Evolutionary conservation across 345 rosid species (phyloP).

Genomic region (Syzygium aromaticum): DNA sequence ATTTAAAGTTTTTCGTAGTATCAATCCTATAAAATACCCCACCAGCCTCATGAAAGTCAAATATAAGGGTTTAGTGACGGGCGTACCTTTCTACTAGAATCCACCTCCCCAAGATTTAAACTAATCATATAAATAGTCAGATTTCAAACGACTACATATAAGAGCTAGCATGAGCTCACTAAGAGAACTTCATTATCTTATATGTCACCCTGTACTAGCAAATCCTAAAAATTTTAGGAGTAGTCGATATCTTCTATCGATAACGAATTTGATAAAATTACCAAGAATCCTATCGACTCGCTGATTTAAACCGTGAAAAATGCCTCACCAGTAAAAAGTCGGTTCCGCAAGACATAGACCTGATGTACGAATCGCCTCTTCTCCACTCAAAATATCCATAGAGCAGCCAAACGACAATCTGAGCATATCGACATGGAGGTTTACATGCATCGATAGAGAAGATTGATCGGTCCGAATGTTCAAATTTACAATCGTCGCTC

Average conservation of each 20-base stretch:
- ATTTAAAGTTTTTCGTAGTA: too few relatives aligned
- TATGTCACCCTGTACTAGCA: neutral
- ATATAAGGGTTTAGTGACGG: neutral
- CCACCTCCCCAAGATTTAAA: neutral
- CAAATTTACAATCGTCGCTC: too few relatives aligned
- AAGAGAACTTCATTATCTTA: neutral
- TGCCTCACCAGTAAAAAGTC: neutral
- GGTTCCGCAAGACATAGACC: neutral
- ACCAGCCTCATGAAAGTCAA: neutral
- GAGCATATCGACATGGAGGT: neutral
- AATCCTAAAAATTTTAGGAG: neutral
- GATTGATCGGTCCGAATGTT: neutral
- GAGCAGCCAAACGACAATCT: neutral
- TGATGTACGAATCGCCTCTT: neutral
- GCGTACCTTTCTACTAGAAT: neutral
- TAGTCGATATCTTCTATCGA: neutral
- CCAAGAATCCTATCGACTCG: accelerated
- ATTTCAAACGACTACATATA: neutral
- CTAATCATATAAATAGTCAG: neutral
- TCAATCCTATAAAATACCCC: neutral
- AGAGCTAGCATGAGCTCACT: neutral
- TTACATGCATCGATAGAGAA: accelerated
- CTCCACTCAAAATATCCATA: neutral
- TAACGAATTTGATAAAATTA: neutral
- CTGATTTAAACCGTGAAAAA: neutral